Conservation (phyloP, 75 land plant species). For the Picea sitchensis region DNA sequence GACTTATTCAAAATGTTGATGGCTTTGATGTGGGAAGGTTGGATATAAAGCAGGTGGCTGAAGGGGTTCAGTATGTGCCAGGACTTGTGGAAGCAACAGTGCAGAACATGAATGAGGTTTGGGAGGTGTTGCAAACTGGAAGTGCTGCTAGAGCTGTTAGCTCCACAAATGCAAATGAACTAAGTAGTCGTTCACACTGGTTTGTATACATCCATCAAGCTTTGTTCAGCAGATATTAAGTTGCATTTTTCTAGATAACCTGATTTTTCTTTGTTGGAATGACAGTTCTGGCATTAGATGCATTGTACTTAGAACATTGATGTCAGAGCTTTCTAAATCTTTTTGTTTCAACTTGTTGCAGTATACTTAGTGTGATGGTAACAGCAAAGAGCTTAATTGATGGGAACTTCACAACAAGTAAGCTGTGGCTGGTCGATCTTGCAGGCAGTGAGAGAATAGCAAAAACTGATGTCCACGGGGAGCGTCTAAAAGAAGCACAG, state of each 20-base stretch:
- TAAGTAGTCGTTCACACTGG: conserved; percentile 73
- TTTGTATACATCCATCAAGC: conserved; percentile 6
- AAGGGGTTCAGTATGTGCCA: conserved; percentile 60
- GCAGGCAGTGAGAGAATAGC: conserved; percentile 92
- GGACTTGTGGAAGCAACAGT: conserved; percentile 51
- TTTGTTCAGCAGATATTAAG: too few relatives aligned
- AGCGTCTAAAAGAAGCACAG: conserved; percentile 89
- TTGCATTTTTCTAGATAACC: too few relatives aligned
- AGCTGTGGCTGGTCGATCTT: conserved; percentile 94
- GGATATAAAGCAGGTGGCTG: conserved; percentile 53
- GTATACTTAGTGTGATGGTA: conserved; percentile 86
- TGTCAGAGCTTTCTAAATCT: not conserved
- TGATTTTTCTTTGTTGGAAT: not conserved
- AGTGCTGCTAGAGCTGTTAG: conserved; percentile 50
- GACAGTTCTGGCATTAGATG: too few relatives aligned
- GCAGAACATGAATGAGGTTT: conserved; percentile 44
- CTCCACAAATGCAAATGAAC: conserved; percentile 63
- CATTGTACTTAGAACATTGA: too few relatives aligned
- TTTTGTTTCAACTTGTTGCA: conserved; percentile 15
- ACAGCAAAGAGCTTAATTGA: conserved; percentile 56
- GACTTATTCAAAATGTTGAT: not conserved
- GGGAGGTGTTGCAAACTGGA: conserved; percentile 58
- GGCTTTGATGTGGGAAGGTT: conserved; percentile 28
- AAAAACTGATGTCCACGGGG: conserved; percentile 87
- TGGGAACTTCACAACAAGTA: conserved; percentile 83